Conservation (phyloP, 805 yeast species). For the Candida corydali region DNA sequence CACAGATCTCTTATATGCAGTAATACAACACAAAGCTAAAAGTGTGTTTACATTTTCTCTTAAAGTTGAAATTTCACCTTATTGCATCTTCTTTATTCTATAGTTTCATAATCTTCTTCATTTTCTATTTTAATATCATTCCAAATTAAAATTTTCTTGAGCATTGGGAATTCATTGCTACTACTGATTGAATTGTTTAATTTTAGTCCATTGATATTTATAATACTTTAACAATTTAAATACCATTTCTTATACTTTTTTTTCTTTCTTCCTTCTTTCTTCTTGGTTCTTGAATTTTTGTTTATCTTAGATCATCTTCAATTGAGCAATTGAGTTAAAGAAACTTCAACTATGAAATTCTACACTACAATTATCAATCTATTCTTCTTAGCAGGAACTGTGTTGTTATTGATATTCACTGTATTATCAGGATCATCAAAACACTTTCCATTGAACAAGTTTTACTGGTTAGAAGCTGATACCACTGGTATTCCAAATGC, state of each 20-base stretch:
- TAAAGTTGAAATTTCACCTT: background rate
- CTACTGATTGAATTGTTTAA: background rate
- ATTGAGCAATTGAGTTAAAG: background rate
- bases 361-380: constrained; percentile 31
- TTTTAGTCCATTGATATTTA: background rate
- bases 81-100: background rate
- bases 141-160: background rate
- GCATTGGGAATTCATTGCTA: background rate
- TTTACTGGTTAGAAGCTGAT: constrained; percentile 79
- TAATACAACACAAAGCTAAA: background rate
- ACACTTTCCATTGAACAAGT: constrained; percentile 57
- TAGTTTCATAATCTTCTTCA: background rate
- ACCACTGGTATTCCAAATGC: constrained; percentile 55
- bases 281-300: background rate
- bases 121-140: too few species aligned
- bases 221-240: background rate
- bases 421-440: constrained; percentile 61
- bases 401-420: constrained; percentile 48
- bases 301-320: background rate
- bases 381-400: constrained; percentile 38
- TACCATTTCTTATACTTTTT: background rate
- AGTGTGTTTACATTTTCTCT: background rate
- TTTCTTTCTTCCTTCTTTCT: background rate
- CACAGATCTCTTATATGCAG: too few species aligned
- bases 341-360: constrained; percentile 25